These are phyloP conservation scores for Aspergillus aculeatinus DNA, from an alignment of 2,329 filamentous ascomycete species.

Conservation along the genomic window DNA sequence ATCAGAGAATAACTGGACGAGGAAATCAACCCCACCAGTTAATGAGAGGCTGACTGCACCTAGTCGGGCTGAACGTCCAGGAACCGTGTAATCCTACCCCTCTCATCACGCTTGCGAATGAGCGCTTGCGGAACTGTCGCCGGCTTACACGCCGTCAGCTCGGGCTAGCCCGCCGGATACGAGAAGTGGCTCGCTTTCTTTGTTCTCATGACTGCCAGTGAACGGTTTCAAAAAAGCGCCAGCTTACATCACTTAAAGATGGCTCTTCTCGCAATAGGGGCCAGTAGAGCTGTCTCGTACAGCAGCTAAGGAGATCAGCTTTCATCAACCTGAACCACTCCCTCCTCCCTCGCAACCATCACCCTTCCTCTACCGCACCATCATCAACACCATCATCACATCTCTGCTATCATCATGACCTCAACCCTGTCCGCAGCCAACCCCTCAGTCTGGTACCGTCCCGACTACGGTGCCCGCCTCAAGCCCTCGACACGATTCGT, in stretches of 20 bases:
- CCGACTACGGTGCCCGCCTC: neutral
- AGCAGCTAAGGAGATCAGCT: neutral
- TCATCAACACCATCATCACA: neutral
- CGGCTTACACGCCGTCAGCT: neutral
- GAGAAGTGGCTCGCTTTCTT: neutral
- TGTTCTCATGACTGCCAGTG: neutral
- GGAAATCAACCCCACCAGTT: too few relatives aligned
- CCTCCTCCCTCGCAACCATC: too few relatives aligned
- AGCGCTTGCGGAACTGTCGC: neutral
- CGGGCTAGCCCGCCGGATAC: neutral
- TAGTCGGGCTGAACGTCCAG: too few relatives aligned
- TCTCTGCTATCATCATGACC: neutral
- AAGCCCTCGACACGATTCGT: neutral
- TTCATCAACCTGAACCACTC: neutral
- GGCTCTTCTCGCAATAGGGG: too few relatives aligned
- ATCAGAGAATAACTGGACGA: too few relatives aligned
- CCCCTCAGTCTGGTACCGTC: slow-evolving; percentile 3
- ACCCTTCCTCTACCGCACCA: too few relatives aligned
- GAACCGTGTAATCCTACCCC: too few relatives aligned
- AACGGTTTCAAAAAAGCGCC: neutral
- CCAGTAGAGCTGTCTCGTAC: too few relatives aligned
- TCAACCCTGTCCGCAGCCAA: neutral
- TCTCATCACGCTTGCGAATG: neutral
- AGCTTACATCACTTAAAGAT: neutral
- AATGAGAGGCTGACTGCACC: too few relatives aligned